These are phyloP conservation scores for Bryoglossum gracile DNA, from an alignment of 495 filamentous ascomycete species.

Conservation along the genomic window DNA sequence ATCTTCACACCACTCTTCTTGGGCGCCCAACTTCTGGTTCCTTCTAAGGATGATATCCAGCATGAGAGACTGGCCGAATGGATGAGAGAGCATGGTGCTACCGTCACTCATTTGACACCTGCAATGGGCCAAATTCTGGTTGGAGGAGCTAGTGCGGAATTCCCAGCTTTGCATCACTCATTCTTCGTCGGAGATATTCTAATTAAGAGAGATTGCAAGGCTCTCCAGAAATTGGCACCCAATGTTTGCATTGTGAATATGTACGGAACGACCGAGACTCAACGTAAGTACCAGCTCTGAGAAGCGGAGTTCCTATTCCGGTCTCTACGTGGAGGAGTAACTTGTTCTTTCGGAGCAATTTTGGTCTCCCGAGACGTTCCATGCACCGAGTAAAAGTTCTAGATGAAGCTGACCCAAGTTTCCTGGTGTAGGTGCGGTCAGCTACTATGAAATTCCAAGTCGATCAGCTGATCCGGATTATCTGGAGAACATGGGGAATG, in stretches of 20 bases:
- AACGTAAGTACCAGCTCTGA: too few relatives aligned
- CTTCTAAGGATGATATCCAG: conserved; percentile 76
- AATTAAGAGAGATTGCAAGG: conserved; percentile 79
- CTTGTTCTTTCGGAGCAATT: too few relatives aligned
- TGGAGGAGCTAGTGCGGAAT: conserved; percentile 71
- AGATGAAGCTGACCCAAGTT: not conserved
- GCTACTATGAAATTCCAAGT: conserved; percentile 78
- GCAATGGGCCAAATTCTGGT: conserved; percentile 96
- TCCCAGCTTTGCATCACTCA: conserved; percentile 68
- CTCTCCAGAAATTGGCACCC: conserved; percentile 66
- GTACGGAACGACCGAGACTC: conserved; percentile 90
- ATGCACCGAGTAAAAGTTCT: too few relatives aligned
- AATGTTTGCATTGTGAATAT: conserved; percentile 83
- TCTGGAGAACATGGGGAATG: conserved; percentile 65
- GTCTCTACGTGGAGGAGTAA: too few relatives aligned
- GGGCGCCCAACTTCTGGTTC: conserved; percentile 74
- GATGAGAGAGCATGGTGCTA: conserved; percentile 74
- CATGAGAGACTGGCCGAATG: conserved; percentile 87
- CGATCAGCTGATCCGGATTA: conserved; percentile 56
- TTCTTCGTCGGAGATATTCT: conserved; percentile 95
- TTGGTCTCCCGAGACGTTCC: too few relatives aligned
- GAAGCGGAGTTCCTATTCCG: too few relatives aligned
- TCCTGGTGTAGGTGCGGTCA: conserved; percentile 52
- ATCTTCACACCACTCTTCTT: conserved; percentile 93
- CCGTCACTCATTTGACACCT: conserved; percentile 86